Conservation (phyloP, 345 rosid genomes). For the Pistacia atlantica region DNA sequence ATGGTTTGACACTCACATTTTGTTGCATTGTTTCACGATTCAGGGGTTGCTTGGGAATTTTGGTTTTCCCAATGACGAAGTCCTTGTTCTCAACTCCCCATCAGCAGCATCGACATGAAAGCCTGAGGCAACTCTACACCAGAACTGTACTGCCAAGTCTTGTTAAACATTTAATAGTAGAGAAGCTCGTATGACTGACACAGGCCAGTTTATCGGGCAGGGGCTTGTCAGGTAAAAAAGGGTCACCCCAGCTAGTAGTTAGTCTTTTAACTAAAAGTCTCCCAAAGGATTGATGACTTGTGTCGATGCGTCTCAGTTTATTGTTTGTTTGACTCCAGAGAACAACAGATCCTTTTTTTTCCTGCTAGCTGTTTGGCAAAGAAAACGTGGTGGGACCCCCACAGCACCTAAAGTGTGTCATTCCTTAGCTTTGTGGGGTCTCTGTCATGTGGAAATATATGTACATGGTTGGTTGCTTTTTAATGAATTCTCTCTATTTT, state of each 20-base stretch:
- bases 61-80: slow-evolving; percentile 52
- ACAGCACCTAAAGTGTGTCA: slow-evolving; percentile 15
- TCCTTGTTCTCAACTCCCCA: slow-evolving; percentile 8
- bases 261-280: slow-evolving; percentile 23
- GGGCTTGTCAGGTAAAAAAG: slow-evolving; percentile 23
- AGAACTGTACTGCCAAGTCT: slow-evolving; percentile 6
- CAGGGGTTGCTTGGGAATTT: slow-evolving; percentile 70
- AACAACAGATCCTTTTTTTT: slow-evolving; percentile 15
- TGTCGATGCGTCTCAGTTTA: slow-evolving; percentile 16
- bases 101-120: slow-evolving; percentile 25
- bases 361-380: slow-evolving; percentile 55
- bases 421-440: slow-evolving; percentile 33
- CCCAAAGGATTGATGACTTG: slow-evolving; percentile 18
- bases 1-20: slow-evolving; percentile 2
- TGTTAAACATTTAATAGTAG: slow-evolving; percentile 24
- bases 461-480: slow-evolving; percentile 24
- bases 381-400: slow-evolving; percentile 50
- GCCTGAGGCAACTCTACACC: slow-evolving; percentile 14
- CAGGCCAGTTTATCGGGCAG: slow-evolving; percentile 20
- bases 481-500: background rate
- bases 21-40: slow-evolving; percentile 8
- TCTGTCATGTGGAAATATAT: slow-evolving; percentile 29
- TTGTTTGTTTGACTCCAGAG: slow-evolving; percentile 26
- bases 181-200: slow-evolving; percentile 23
- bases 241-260: slow-evolving; percentile 21